A percentile compares a stretch with the other conserved stretches of the same genome.
phyloP scores from a whole-genome alignment of 371 early-diverging fungal species.

The Basidiobolus meristosporus region DNA sequence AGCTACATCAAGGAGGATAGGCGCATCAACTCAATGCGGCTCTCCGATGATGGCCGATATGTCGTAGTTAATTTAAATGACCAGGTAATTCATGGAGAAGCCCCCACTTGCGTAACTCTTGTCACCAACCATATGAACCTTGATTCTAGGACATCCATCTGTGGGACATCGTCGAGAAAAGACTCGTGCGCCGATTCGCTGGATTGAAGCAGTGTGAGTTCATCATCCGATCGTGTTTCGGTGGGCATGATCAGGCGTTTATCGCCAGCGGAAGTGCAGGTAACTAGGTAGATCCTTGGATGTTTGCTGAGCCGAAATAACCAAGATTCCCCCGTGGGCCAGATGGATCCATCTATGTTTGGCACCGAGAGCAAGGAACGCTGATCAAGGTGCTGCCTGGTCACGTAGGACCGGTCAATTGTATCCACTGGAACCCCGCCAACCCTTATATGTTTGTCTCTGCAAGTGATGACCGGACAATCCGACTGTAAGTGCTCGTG shows the following conservation, averaged over 20 bases:
- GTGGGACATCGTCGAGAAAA: conserved; percentile 61
- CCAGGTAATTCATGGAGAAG: too few species aligned
- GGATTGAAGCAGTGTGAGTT: conserved; percentile 75
- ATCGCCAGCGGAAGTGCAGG: conserved; percentile 84
- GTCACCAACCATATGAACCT: too few species aligned
- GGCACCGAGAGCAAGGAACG: conserved; percentile 66
- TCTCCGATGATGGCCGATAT: conserved; percentile 47
- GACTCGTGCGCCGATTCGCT: conserved; percentile 43
- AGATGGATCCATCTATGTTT: conserved; percentile 72
- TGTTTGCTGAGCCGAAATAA: background rate
- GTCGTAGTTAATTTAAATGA: conserved; percentile 59
- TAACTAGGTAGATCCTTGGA: conserved; percentile 3
- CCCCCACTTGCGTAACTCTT: too few species aligned
- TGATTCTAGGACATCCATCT: too few species aligned
- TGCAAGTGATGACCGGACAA: conserved; percentile 83
- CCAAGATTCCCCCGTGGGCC: background rate
- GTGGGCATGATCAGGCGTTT: conserved; percentile 64
- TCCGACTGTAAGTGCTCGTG: conserved; percentile 54
- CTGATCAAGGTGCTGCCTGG: conserved; percentile 61
- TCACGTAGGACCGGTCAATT: conserved; percentile 68
- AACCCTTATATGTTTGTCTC: conserved; percentile 62
- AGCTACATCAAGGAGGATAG: too few species aligned
- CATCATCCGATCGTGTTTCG: conserved; percentile 85
- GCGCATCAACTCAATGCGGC: too few species aligned
- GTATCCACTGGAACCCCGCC: conserved; percentile 61